Percentiles rank a stretch among this genome's conserved stretches.
phyloP scores from a whole-genome alignment of 1,139 yeast genomes.

The Torulaspora globosa region DNA sequence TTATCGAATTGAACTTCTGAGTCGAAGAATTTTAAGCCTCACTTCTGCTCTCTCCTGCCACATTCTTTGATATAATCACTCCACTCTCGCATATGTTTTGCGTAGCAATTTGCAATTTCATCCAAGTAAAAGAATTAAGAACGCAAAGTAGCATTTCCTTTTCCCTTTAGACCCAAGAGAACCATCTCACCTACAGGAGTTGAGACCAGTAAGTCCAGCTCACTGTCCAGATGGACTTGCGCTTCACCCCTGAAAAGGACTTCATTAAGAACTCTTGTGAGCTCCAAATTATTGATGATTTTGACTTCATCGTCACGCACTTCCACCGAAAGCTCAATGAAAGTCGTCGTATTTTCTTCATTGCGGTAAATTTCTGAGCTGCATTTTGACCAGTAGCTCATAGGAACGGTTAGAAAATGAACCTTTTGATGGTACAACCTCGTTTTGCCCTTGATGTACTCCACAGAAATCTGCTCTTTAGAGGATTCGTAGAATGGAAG shows the following conservation, averaged over 20 bases:
- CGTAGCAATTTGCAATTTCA: too few relatives aligned
- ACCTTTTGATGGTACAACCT: slow-evolving; percentile 34
- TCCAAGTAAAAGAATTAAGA: slow-evolving; percentile 1
- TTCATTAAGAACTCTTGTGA: slow-evolving; percentile 39
- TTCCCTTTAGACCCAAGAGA: slow-evolving; percentile 26
- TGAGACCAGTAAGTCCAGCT: slow-evolving; percentile 35
- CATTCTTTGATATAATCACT: too few relatives aligned
- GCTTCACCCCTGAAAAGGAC: slow-evolving; percentile 38
- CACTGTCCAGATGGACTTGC: slow-evolving; percentile 33
- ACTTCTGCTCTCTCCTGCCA: too few relatives aligned
- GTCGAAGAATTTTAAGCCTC: too few relatives aligned
- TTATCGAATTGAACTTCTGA: too few relatives aligned
- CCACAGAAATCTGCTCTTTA: slow-evolving; percentile 27
- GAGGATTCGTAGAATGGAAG: slow-evolving; percentile 33
- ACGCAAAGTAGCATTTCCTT: slow-evolving; percentile 28
- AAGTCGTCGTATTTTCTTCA: slow-evolving; percentile 17
- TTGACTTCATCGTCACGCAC: slow-evolving; percentile 37
- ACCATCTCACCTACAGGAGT: slow-evolving; percentile 39
- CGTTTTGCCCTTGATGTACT: slow-evolving; percentile 37
- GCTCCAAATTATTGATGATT: slow-evolving; percentile 34
- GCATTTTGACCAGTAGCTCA: slow-evolving; percentile 40
- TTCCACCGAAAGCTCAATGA: slow-evolving; percentile 30
- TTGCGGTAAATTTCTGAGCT: slow-evolving; percentile 32
- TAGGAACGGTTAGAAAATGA: slow-evolving; percentile 38
- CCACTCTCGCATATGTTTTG: too few relatives aligned